These are phyloP conservation scores for Coprinopsis cinerea DNA, from an alignment of 768 basidiomycete species.

Conservation along the genomic window DNA sequence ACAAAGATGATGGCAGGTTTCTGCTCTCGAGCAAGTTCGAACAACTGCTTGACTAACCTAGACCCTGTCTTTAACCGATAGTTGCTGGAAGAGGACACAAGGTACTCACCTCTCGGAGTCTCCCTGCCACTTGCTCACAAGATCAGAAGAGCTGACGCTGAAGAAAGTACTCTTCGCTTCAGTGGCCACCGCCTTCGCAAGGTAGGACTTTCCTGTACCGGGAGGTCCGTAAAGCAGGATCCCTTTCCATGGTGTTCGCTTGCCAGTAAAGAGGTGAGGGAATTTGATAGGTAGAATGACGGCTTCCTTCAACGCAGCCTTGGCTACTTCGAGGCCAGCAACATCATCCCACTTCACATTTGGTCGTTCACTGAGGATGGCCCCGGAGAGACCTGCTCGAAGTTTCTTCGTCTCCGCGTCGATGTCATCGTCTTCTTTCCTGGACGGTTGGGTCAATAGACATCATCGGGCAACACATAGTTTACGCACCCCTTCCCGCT, in stretches of 20 bases:
- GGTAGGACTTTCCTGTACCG: constrained; percentile 93
- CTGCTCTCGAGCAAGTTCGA: constrained; percentile 90
- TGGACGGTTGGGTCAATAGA: no score
- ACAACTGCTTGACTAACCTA: constrained; percentile 93
- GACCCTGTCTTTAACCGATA: neutral
- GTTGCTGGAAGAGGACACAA: neutral
- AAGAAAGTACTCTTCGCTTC: constrained; percentile 99
- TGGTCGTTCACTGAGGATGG: constrained; percentile 89
- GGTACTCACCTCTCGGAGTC: constrained; percentile 87
- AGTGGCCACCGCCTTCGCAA: constrained; percentile 98
- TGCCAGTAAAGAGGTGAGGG: constrained; percentile 96
- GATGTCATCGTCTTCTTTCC: constrained; percentile 51
- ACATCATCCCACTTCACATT: constrained; percentile 99
- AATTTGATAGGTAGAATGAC: constrained; percentile 99
- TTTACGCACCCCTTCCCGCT: constrained; percentile 41
- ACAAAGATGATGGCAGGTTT: constrained; percentile 99
- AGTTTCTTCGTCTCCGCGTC: constrained; percentile 97
- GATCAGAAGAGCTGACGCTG: constrained; percentile 88
- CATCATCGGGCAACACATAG: no score
- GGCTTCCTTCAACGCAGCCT: constrained; percentile 94
- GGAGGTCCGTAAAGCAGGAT: constrained; percentile 97
- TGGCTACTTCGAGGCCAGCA: constrained; percentile 91
- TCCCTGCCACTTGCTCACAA: constrained; percentile 99
- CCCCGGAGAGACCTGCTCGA: constrained; percentile 80
- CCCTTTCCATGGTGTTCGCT: constrained; percentile 95